Base-by-base conservation (phyloP, 106 monocot genomes). In the Xerophyta viscosa region DNA sequence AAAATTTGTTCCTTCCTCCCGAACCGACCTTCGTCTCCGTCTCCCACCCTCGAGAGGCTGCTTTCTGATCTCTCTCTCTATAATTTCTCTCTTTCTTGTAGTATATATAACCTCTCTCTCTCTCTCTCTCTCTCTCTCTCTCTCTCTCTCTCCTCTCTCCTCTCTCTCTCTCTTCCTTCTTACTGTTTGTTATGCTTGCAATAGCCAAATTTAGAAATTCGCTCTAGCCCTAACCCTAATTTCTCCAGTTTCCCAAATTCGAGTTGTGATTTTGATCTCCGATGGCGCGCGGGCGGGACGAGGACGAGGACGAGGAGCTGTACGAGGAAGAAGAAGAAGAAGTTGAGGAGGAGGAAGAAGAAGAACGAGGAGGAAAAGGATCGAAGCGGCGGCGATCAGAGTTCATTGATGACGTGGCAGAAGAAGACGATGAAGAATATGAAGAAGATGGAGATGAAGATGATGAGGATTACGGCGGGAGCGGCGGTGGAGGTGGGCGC, bases 361-460 rank as follows among this genome's bases (percentile, higher is more conserved):
- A 59, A 8, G 63, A 24, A 3, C 23, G 50, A 6, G 49, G 47
- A 4, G 42, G 59, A 14, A 59, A 33, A 10, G 63, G 79, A 13
- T 28, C 66, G 50, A 90, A 86, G 71, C 54, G 90, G 37, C 0
- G 63, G 11, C 24, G 74, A 28, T 71, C 77, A 3, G 73, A 78
- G 46, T 90, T 90, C 54, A 91, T 90, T 15, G 90, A 86, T 37
- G 98, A 90, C 37, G 61, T 61, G 4, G 98, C 90, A 21, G 48
- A 74, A 13, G 92, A 92, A 52, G 82, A 79, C 20, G 92, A 92
- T 12, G 86, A 86, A 19, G 76, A 65, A 36, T 69, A 76, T 9
- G 82, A 87, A 18, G 74, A 67, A 27, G 84, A 88, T 0, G 93
- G 88, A 0, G 80, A 88, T 12, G 89, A 83, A 3, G 87, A 79